phyloP scores from a whole-genome alignment of 768 basidiomycete species.

The Naganishia friedmannii region DNA sequence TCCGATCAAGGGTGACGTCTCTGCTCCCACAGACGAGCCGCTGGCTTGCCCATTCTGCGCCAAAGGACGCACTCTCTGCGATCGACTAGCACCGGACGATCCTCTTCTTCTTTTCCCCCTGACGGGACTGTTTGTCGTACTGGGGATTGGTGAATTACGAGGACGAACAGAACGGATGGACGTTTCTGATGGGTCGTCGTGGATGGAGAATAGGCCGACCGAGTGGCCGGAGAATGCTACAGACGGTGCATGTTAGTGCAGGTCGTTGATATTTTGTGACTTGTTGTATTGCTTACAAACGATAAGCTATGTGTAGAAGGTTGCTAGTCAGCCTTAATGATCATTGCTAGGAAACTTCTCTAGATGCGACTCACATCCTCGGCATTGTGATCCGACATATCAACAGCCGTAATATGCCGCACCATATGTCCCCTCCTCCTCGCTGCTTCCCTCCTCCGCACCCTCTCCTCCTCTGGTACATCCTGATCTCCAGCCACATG shows the following conservation, averaged over 20 bases:
- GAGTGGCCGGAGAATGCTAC: conserved; percentile 30
- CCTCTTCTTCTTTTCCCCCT: conserved; percentile 14
- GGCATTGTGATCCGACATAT: conserved; percentile 47
- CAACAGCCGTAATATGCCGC: conserved; percentile 49
- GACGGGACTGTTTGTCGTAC: not conserved
- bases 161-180: conserved; percentile 16
- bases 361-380: conserved; percentile 48
- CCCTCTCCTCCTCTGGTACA: conserved; percentile 9
- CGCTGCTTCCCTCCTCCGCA: conserved; percentile 10
- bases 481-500: not conserved
- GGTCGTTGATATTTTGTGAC: too few species aligned
- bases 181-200: conserved; percentile 38
- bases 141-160: conserved; percentile 9
- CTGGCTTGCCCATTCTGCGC: not conserved
- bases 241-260: not conserved
- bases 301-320: conserved; percentile 21
- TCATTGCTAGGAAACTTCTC: too few species aligned
- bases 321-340: too few species aligned
- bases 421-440: conserved; percentile 53
- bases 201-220: conserved; percentile 43
- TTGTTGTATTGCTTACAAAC: conserved; percentile 28
- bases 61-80: not conserved
- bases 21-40: not conserved
- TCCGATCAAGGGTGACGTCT: not conserved
- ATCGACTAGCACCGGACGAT: conserved; percentile 12